These are phyloP conservation scores for Polytrichum formosum DNA, from an alignment of 225 moss, liverwort and hornwort genomes.

Conservation along the genomic window DNA sequence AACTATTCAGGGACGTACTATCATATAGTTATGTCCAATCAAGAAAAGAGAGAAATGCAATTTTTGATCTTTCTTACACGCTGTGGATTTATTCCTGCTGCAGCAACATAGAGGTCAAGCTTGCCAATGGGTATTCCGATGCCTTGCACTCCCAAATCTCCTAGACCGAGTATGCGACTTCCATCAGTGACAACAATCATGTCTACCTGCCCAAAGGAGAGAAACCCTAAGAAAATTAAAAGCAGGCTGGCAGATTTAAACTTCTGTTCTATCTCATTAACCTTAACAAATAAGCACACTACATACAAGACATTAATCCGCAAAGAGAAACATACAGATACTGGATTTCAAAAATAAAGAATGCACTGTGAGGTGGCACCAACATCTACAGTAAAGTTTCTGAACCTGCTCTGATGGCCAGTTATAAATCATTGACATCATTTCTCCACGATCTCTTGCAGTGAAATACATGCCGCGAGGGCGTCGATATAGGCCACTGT, in stretches of 20 bases:
- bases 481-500: constrained; percentile 91
- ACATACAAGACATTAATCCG: no score
- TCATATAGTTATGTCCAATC: no score
- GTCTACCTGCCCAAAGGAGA: constrained; percentile 64
- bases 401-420: constrained; percentile 88
- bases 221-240: neutral
- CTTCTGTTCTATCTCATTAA: no score
- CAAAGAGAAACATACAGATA: no score
- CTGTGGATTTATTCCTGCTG: constrained; percentile 94
- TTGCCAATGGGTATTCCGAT: constrained; percentile 97
- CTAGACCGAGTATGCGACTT: constrained; percentile 90
- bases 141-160: constrained; percentile 96
- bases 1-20: no score
- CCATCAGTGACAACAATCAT: constrained; percentile 99
- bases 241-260: neutral
- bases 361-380: no score
- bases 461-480: constrained; percentile 98
- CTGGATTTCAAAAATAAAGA: no score
- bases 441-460: constrained; percentile 79
- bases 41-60: no score
- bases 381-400: neutral
- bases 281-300: no score
- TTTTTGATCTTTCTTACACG: constrained; percentile 35
- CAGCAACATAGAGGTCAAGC: constrained; percentile 97
- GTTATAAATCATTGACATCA: constrained; percentile 92